phyloP scores from a whole-genome alignment of 2,329 filamentous ascomycete species.

The Aspergillus terreus region DNA sequence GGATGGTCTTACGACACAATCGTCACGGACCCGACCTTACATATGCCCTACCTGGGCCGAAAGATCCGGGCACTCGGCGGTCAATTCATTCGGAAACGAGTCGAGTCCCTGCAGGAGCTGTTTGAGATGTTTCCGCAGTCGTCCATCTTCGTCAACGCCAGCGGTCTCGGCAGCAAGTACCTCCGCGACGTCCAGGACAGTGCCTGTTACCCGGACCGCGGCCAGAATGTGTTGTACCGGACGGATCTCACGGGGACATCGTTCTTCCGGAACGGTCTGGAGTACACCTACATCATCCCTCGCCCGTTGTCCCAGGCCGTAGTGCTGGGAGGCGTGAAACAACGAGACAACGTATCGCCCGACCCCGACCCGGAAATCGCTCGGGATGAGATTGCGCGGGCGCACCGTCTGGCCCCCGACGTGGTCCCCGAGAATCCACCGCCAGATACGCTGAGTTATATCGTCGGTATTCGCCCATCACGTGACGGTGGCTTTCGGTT shows the following conservation, averaged over 20 bases:
- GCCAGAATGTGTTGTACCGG: conserved; percentile 35
- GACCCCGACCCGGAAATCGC: conserved; percentile 35
- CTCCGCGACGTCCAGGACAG: conserved; percentile 33
- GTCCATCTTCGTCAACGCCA: conserved; percentile 37
- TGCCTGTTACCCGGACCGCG: conserved; percentile 34
- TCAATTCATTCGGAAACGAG: conserved; percentile 30
- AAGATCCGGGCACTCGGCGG: conserved; percentile 30
- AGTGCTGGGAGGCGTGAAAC: conserved; percentile 34
- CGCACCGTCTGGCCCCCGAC: conserved; percentile 35
- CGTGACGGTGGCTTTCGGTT: conserved; percentile 33
- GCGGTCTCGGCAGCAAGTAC: conserved; percentile 32
- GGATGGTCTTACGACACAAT: conserved; percentile 36
- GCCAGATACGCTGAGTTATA: conserved; percentile 27
- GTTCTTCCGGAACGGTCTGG: conserved; percentile 35
- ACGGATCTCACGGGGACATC: conserved; percentile 28
- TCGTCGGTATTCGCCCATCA: conserved; percentile 35
- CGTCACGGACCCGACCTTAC: conserved; percentile 35
- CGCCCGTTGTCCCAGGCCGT: conserved; percentile 31
- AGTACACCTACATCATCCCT: conserved; percentile 39
- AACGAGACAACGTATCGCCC: conserved; percentile 29
- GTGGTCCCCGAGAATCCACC: conserved; percentile 31
- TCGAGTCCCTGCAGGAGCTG: conserved; percentile 31
- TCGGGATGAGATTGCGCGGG: conserved; percentile 37
- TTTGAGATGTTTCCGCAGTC: conserved; percentile 35
- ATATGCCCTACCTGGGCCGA: conserved; percentile 33